Evolutionary conservation across 1,284 basidiomycete genomes (phyloP), one percentile per base, ranked within the genome.

Genomic region (Phaffia rhodozyma): DNA sequence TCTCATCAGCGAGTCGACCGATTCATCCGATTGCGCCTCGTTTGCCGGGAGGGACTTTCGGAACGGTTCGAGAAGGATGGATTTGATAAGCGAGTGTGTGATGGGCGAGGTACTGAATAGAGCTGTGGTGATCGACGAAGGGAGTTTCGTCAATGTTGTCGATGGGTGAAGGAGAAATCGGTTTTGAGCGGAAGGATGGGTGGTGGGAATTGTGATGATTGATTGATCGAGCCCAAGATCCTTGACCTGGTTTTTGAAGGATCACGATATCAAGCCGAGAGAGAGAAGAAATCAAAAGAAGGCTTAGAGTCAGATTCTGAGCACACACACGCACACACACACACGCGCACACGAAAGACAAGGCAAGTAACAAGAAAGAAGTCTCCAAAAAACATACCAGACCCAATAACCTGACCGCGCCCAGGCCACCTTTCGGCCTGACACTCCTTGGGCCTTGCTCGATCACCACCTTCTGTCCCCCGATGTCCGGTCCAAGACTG

Each of bases 371-470:
- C 7, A 16, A 43, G 13, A 11, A 7, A 11, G 38, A 43, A 43
- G 2, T 11, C 38, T 43, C 13, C 38, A 2, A 43, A 43, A 16
- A 3, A 80, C 87, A 74, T 72, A 91, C 91, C 73, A 97, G 74
- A 71, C 91, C 86, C 4, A 94, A 76, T 66, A 93, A 78, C 3
- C 72, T 71, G 0, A 74, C 68, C 50, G 77, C 75, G 0, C 76
- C 77, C 50, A 83, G 77, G 65, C 82, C 80, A 1, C 86, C 83
- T 66, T 83, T 84, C 0, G 90, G 88, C 43, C 90, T 78, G 27
- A 94, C 77, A 21, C 87, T 91, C 50, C 91, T 78, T 43, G 91
- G 91, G 0, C 91, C 91, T 34, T 82, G 80, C 77, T 96, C 91
- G 21, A 93, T 77, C 5, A 87, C 70, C 16, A 87, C 79, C 23